Conservation (phyloP, 2,329 filamentous ascomycete species). For the Penicillium sp. region DNA sequence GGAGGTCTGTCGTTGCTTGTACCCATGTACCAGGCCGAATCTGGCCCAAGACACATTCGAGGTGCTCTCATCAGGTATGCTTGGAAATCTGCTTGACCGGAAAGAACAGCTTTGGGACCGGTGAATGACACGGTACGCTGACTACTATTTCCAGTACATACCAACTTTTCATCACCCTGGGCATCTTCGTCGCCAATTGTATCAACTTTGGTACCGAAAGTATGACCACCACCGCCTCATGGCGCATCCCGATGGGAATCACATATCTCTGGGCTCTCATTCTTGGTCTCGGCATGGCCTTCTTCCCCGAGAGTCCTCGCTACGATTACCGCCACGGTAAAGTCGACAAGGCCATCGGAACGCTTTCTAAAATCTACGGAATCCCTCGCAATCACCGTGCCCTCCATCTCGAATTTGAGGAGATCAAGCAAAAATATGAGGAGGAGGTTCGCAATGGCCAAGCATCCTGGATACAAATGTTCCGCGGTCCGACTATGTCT, state of each 20-base stretch:
- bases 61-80: conserved; percentile 37
- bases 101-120: too few relatives aligned
- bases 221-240: conserved; percentile 35
- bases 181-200: conserved; percentile 43
- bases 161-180: conserved; percentile 44
- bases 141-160: conserved; percentile 31
- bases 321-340: conserved; percentile 54
- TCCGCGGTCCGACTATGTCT: conserved; percentile 39
- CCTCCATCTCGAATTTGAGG: conserved; percentile 48
- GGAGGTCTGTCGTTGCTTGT: conserved; percentile 39
- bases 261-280: conserved; percentile 53
- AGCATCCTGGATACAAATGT: conserved; percentile 31
- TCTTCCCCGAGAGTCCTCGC: conserved; percentile 53
- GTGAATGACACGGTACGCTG: conserved; percentile 15
- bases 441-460: conserved; percentile 41
- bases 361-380: conserved; percentile 51
- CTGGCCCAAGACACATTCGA: conserved; percentile 41
- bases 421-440: conserved; percentile 53
- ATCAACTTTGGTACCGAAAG: conserved; percentile 43
- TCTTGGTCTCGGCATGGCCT: conserved; percentile 49
- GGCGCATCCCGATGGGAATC: conserved; percentile 50
- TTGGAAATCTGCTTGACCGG: neutral
- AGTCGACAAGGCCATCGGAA: conserved; percentile 46
- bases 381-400: conserved; percentile 48
- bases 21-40: conserved; percentile 44